Evolutionary conservation across 805 yeast genomes (phyloP), one percentile per base, ranked within the genome.

Genomic region (Candida multigemmis): DNA sequence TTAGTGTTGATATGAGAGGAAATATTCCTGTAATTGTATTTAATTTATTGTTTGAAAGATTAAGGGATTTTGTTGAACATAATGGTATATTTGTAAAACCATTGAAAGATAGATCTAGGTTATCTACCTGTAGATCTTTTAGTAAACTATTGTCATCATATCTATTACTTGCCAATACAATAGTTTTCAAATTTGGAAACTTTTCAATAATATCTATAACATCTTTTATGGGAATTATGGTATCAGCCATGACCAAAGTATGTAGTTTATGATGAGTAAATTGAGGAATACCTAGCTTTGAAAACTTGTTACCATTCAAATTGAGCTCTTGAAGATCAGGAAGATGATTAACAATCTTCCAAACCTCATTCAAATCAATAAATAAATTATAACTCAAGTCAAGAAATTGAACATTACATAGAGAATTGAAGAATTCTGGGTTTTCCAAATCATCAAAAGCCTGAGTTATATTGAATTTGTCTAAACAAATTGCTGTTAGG

Each of bases 321-420:
- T 67, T 60, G 17, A 83, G 36, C 2, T 46, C 42, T 13, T 40
- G 32, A 5, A 84, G 35, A 0, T 34, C 31, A 0, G 65, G 58
- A 17, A 76, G 34, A 3, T 39, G 31, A 3, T 37, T 28, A 1
- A 67, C 32, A 9, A 77, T 46, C 2, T 41, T 35, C 27, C 60
- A 40, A 0, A 79, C 42, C 1, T 47, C 53, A 1, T 42, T 29
- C 32, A 75, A 42, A 27, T 60, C 50, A 12, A 44, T 42, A 21
- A 83, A 47, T 25, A 80, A 48, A 44, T 83, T 79, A 43, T 53
- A 69, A 8, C 84, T 65, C 25, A 85, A 37, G 47, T 80, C 83
- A 21, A 85, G 53, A 13, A 49, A 52, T 18, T 23, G 29, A 25
- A 61, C 42, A 32, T 39, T 47, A 11, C 24, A 30, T 11, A 53